Conservation (phyloP, 805 yeast genomes). For the Saccharomycopsis sp. region DNA sequence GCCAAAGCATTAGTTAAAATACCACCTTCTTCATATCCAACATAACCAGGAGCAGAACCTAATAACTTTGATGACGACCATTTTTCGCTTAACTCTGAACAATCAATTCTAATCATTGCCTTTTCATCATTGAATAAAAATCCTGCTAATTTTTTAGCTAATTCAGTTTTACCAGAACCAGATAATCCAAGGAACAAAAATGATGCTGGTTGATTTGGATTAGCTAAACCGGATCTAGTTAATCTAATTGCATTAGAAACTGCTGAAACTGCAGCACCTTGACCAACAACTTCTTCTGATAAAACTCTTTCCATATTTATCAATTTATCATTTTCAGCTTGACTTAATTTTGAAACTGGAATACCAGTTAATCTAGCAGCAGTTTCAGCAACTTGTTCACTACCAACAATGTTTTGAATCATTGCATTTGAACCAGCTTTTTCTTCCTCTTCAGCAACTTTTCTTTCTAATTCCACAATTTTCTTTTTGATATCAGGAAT, state of each 20-base stretch:
- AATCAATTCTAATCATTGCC: conserved; percentile 95
- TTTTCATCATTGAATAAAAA: conserved; percentile 92
- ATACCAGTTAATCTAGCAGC: conserved; percentile 96
- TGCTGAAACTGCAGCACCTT: conserved; percentile 89
- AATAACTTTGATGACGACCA: conserved; percentile 90
- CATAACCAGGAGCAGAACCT: conserved; percentile 96
- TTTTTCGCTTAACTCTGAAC: conserved; percentile 92
- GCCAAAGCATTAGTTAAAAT: conserved; percentile 84
- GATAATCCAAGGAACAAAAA: conserved; percentile 91
- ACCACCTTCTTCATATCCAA: conserved; percentile 98
- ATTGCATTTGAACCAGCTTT: conserved; percentile 49
- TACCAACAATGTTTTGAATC: conserved; percentile 82
- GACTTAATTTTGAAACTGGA: conserved; percentile 89
- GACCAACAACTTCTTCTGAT: conserved; percentile 83
- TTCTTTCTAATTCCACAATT: conserved; percentile 63
- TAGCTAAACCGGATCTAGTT: conserved; percentile 87
- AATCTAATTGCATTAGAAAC: conserved; percentile 92
- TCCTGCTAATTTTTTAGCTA: conserved; percentile 94
- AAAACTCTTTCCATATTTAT: conserved; percentile 90
- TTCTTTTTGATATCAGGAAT: conserved; percentile 82
- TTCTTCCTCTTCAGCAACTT: conserved; percentile 74
- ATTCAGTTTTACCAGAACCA: conserved; percentile 97
- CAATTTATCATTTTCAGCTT: conserved; percentile 88
- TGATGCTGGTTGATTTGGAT: conserved; percentile 94
- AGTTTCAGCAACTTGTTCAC: conserved; percentile 91